phyloP scores from a whole-genome alignment of 345 rosid species.

The Populus alba region DNA sequence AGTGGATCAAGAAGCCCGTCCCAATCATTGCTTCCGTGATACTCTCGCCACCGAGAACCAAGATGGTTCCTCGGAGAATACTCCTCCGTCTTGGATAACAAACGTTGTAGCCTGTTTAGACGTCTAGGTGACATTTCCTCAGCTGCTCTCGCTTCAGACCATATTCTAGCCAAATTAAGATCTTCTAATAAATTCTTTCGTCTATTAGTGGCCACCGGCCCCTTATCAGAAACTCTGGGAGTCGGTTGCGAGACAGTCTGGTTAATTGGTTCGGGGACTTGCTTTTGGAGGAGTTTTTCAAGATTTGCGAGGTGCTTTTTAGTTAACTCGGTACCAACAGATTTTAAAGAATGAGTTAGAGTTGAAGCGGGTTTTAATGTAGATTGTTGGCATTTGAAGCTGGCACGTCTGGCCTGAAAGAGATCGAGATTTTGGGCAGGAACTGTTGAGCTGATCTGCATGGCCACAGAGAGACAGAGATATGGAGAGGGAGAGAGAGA shows the following conservation, averaged over 20 bases:
- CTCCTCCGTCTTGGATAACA: slow-evolving; percentile 63
- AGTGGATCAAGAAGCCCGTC: slow-evolving; percentile 55
- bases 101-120: slow-evolving; percentile 63
- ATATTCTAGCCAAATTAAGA: slow-evolving; percentile 55
- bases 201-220: slow-evolving; percentile 10
- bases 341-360: not conserved
- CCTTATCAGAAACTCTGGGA: slow-evolving; percentile 3
- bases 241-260: not conserved
- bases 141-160: slow-evolving; percentile 82
- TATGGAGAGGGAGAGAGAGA: not conserved
- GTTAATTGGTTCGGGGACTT: slow-evolving; percentile 12
- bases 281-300: slow-evolving; percentile 54
- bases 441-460: slow-evolving; percentile 49
- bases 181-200: slow-evolving; percentile 43
- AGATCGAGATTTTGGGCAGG: slow-evolving; percentile 44
- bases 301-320: slow-evolving; percentile 56
- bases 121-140: slow-evolving; percentile 89
- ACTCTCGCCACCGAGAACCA: slow-evolving; percentile 74
- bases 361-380: slow-evolving; percentile 43
- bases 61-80: slow-evolving; percentile 81
- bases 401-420: slow-evolving; percentile 42
- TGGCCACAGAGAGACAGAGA: not conserved
- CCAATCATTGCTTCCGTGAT: slow-evolving; percentile 53
- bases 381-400: slow-evolving; percentile 50
- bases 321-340: slow-evolving; percentile 23